Evolutionary conservation across 2,329 filamentous ascomycete genomes (phyloP), one percentile per base, ranked within the genome.

Genomic region (Microsporum canis): DNA sequence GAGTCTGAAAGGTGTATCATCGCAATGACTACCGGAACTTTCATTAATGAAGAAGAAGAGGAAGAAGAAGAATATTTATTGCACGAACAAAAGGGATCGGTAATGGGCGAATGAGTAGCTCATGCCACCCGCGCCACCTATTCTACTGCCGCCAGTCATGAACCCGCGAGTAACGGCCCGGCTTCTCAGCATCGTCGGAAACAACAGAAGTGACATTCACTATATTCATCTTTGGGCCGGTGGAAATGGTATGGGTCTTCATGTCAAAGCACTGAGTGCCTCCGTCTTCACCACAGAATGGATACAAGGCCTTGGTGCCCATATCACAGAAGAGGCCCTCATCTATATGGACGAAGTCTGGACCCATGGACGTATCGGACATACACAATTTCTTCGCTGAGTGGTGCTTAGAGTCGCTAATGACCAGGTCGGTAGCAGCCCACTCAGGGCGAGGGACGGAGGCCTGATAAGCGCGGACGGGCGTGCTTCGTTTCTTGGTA

Each of bases 311-410:
- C 57, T 69, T 68, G 5, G 63, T 60, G 2, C 63, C 63, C 70
- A 73, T 74, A 58, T 73, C 70, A 63, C 71, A 74, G 61, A 71
- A 73, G 5, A 70, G 14, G 2, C 63, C 63, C 60, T 73, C 71
- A 2, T 60, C 58, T 7, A 65, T 59, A 5, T 70, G 72, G 29
- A 71, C 70, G 29, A 72, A 69, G 59, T 73, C 71, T 6, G 70
- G 71, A 5, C 71, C 72, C 3, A 66, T 62, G 38, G 70, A 71
- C 3, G 61, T 68, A 5, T 61, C 39, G 34, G 63, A 67, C 62
- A 70, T 60, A 63, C 72, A 74, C 7, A 74, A 65, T 57, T 68
- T 64, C 10, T 59, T 67, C 12, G 71, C 72, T 57, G 65, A 71
- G 59, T 73, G 71, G n/a, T 53, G 58, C n/a, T 55, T 33, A 4